Conservation (phyloP, 495 filamentous ascomycete species). For the Aspergillus leporis region DNA sequence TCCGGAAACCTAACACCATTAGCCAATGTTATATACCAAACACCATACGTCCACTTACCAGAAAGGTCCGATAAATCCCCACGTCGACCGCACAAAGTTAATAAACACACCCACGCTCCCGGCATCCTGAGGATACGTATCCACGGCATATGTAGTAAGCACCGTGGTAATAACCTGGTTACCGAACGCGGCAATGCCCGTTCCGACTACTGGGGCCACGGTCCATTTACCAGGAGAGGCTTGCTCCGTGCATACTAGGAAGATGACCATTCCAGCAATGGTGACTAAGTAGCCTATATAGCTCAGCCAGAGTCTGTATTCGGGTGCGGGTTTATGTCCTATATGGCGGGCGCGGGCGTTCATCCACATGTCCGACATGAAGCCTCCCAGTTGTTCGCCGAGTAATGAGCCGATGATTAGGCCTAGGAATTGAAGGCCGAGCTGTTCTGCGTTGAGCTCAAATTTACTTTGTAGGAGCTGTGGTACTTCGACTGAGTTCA, state of each 20-base stretch:
- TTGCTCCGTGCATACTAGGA: constrained; percentile 46
- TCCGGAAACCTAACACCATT: constrained; percentile 42
- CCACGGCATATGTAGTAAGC: constrained; percentile 57
- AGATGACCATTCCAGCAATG: constrained; percentile 53
- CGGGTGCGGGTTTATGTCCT: constrained; percentile 33
- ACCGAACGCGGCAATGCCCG: constrained; percentile 49
- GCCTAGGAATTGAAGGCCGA: constrained; percentile 55
- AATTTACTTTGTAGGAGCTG: constrained; percentile 53
- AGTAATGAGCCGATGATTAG: constrained; percentile 56
- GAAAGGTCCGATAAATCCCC: constrained; percentile 61
- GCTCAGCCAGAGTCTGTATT: constrained; percentile 55
- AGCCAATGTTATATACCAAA: neutral
- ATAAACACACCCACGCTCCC: constrained; percentile 58
- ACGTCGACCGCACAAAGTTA: constrained; percentile 55
- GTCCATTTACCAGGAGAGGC: constrained; percentile 48
- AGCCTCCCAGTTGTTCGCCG: constrained; percentile 57
- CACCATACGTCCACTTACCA: constrained; percentile 38
- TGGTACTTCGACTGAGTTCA: constrained; percentile 53
- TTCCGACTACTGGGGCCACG: constrained; percentile 52
- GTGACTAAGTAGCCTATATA: constrained; percentile 49
- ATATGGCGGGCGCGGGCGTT: constrained; percentile 26
- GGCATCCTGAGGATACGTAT: constrained; percentile 50
- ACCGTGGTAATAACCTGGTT: constrained; percentile 61
- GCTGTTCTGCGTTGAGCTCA: constrained; percentile 51
- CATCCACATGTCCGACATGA: constrained; percentile 55